Evolutionary conservation across 352 stramenopile genomes (phyloP), one percentile per base, ranked within the genome.

Genomic region (Phytophthora constricta): DNA sequence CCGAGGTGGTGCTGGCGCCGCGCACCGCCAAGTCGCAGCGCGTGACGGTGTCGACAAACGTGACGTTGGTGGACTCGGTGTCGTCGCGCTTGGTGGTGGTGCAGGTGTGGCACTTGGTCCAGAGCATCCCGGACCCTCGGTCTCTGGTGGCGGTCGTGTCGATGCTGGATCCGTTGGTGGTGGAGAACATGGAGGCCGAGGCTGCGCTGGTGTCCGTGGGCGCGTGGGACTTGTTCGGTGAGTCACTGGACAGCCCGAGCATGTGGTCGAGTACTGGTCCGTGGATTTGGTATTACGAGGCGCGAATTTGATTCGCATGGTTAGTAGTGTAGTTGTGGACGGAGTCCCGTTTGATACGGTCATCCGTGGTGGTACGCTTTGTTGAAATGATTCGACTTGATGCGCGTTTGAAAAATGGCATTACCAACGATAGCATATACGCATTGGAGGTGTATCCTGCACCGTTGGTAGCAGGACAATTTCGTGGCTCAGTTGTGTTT

Each of bases 61-160:
- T 78, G 69, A 76, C 65, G 27, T 22, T 81, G 46, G 51, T 73
- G 58, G 73, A 81, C 48, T 59, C 53, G 19, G 43, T 26, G 20
- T 75, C 72, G 57, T 53, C 57, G 51, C 27, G 53, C 13, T 37
- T 41, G 13, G 60, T 72, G 47, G 56, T 72, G 49, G 73, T 81
- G 42, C 57, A 63, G 23, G 22, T 81, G 59, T 59, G 54, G 57
- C 68, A 76, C 22, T 43, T 69, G 33, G 47, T 76, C 5, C 43
- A 34, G 45, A 67, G 62, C n/a, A 65, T 69, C 1, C 4, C 10
- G 17, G 26, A 76, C 53, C 66, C 71, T 26, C 46, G 26, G 27
- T 20, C 16, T 3, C 22, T 67, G 28, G 39, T 69, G 27, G 51
- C 48, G 37, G 22, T 54, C 9, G 43, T 34, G 14, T 45, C n/a